Evolutionary conservation across 1,139 yeast species (phyloP).

Genomic region (Yamadazyma buinensis): DNA sequence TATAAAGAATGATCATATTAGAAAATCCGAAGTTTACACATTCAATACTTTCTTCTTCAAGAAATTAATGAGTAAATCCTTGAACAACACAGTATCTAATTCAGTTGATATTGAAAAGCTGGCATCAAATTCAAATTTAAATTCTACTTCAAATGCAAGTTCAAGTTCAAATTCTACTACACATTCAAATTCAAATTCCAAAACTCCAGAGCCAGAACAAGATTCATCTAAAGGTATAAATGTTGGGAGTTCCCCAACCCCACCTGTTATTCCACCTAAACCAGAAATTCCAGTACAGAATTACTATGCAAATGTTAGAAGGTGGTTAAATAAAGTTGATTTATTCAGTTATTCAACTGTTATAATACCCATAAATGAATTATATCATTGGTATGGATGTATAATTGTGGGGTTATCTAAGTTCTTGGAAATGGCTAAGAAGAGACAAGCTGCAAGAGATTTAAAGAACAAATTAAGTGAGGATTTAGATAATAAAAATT

Average conservation of each 20-base stretch:
- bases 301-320: slow-evolving; percentile 61
- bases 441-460: not conserved
- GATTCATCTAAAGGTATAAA: not conserved
- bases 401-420: slow-evolving; percentile 50
- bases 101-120: too few relatives aligned
- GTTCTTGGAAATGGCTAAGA: slow-evolving; percentile 12
- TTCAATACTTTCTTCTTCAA: slow-evolving; percentile 86
- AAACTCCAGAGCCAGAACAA: too few relatives aligned
- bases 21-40: slow-evolving; percentile 44
- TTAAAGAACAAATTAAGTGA: not conserved
- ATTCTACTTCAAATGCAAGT: too few relatives aligned
- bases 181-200: too few relatives aligned
- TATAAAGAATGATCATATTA: slow-evolving; percentile 17
- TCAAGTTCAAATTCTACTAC: too few relatives aligned
- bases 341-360: slow-evolving; percentile 59
- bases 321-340: slow-evolving; percentile 77
- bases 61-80: slow-evolving; percentile 47
- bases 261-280: too few relatives aligned
- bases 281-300: slow-evolving; percentile 15
- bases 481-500: not conserved
- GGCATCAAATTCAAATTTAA: too few relatives aligned
- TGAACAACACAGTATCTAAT: too few relatives aligned
- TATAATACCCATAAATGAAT: slow-evolving; percentile 79
- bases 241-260: too few relatives aligned
- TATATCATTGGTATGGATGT: slow-evolving; percentile 86